Conservation (phyloP, 495 filamentous ascomycete species). For the Glutinoglossum americanum region DNA sequence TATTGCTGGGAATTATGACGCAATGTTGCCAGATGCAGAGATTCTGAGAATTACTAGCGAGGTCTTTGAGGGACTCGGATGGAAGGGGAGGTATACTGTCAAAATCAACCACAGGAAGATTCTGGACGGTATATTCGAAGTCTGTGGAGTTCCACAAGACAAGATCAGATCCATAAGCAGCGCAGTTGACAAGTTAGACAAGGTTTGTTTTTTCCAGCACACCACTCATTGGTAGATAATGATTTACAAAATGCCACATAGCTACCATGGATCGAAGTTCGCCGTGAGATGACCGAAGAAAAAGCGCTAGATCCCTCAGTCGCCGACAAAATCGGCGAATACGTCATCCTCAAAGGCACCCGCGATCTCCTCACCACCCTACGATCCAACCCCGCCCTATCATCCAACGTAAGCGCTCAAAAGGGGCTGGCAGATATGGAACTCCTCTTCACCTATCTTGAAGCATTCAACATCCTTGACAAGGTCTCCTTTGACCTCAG, state of each 20-base stretch:
- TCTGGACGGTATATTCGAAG: slow-evolving; percentile 75
- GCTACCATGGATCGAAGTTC: slow-evolving; percentile 66
- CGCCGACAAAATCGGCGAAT: slow-evolving; percentile 72
- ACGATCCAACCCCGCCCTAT: slow-evolving; percentile 36
- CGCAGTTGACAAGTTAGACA: slow-evolving; percentile 92
- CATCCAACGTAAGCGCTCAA: slow-evolving; percentile 47
- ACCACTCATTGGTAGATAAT: background rate
- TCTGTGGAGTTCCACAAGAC: slow-evolving; percentile 70
- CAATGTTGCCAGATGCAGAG: slow-evolving; percentile 96
- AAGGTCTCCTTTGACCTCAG: slow-evolving; percentile 63
- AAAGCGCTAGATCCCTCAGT: slow-evolving; percentile 57
- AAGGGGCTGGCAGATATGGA: slow-evolving; percentile 65
- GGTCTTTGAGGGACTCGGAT: slow-evolving; percentile 65
- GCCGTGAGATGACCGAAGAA: slow-evolving; percentile 79
- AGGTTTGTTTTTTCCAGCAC: slow-evolving; percentile 21
- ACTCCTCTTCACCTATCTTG: slow-evolving; percentile 60
- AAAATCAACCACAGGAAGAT: slow-evolving; percentile 95
- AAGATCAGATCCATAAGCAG: slow-evolving; percentile 74
- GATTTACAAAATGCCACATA: background rate
- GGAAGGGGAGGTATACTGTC: slow-evolving; percentile 52
- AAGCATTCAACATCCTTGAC: slow-evolving; percentile 47
- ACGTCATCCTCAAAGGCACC: slow-evolving; percentile 45
- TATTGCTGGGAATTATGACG: slow-evolving; percentile 71
- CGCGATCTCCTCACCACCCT: slow-evolving; percentile 47
- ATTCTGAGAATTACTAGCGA: slow-evolving; percentile 66